Evolutionary conservation across 2,329 filamentous ascomycete species (phyloP).

Genomic region (Acrocalymma vagum): DNA sequence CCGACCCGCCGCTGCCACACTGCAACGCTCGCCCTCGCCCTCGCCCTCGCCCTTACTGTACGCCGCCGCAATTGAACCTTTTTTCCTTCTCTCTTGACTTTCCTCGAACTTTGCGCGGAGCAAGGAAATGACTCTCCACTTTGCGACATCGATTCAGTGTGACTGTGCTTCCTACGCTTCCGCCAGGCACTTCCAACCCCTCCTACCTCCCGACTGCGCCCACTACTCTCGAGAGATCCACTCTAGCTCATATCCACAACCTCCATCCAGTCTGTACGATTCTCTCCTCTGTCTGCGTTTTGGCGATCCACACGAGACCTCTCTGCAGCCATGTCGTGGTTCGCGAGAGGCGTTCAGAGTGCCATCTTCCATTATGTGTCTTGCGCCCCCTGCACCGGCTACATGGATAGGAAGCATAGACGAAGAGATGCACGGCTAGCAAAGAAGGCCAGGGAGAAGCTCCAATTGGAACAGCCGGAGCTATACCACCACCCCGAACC

Average conservation of each 20-base stretch:
- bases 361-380: conserved; percentile 80
- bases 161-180: conserved; percentile 22
- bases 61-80: too few species aligned
- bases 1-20: too few species aligned
- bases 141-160: conserved; percentile 26
- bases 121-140: conserved; percentile 35
- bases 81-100: too few species aligned
- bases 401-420: conserved; percentile 73
- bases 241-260: conserved; percentile 6
- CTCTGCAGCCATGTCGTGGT: conserved; percentile 44
- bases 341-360: conserved; percentile 69
- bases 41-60: too few species aligned
- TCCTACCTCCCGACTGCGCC: conserved; percentile 1
- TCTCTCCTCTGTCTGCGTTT: conserved; percentile 3
- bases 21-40: too few species aligned
- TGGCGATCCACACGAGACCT: not conserved
- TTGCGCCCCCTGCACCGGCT: conserved; percentile 80
- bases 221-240: conserved; percentile 5
- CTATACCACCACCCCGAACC: conserved; percentile 82
- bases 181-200: conserved; percentile 7
- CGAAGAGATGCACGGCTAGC: conserved; percentile 75
- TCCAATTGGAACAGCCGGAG: conserved; percentile 74
- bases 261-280: conserved; percentile 1
- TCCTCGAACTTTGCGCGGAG: conserved; percentile 21
- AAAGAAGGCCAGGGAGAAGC: conserved; percentile 69